These are phyloP conservation scores for Hagleromyces aurorensis DNA, from an alignment of 805 yeast genomes.

Conservation along the genomic window DNA sequence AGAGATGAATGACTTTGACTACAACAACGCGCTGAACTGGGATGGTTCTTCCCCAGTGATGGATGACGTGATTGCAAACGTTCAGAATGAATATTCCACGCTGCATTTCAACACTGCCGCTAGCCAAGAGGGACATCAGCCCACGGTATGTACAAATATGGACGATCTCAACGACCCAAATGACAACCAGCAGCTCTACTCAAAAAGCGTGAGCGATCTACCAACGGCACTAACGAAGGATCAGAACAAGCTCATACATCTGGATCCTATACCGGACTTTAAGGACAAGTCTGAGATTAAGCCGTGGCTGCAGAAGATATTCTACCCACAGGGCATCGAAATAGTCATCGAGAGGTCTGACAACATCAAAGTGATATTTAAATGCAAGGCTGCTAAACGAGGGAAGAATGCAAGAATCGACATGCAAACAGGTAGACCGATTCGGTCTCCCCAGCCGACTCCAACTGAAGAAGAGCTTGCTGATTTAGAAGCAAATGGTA, in stretches of 20 bases:
- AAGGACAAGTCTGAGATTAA: slow-evolving; percentile 43
- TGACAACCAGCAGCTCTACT: too few relatives aligned
- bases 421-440: slow-evolving; percentile 7
- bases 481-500: slow-evolving; percentile 1
- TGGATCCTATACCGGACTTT: slow-evolving; percentile 34
- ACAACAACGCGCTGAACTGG: too few relatives aligned
- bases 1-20: too few relatives aligned
- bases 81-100: too few relatives aligned
- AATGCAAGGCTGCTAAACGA: slow-evolving; percentile 41
- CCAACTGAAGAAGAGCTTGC: slow-evolving; percentile 3
- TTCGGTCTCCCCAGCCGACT: slow-evolving; percentile 7
- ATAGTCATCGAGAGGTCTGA: slow-evolving; percentile 59
- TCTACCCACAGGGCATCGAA: slow-evolving; percentile 41
- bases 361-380: slow-evolving; percentile 50
- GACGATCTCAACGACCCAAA: too few relatives aligned
- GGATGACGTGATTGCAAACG: too few relatives aligned
- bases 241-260: slow-evolving; percentile 30
- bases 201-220: too few relatives aligned
- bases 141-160: too few relatives aligned
- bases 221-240: slow-evolving; percentile 15
- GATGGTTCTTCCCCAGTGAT: too few relatives aligned
- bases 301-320: slow-evolving; percentile 51
- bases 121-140: too few relatives aligned
- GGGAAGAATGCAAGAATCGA: slow-evolving; percentile 17
- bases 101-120: too few relatives aligned